These are phyloP conservation scores for Nannochloropsis salina DNA, from an alignment of 108 stramenopile genomes.

Conservation along the genomic window DNA sequence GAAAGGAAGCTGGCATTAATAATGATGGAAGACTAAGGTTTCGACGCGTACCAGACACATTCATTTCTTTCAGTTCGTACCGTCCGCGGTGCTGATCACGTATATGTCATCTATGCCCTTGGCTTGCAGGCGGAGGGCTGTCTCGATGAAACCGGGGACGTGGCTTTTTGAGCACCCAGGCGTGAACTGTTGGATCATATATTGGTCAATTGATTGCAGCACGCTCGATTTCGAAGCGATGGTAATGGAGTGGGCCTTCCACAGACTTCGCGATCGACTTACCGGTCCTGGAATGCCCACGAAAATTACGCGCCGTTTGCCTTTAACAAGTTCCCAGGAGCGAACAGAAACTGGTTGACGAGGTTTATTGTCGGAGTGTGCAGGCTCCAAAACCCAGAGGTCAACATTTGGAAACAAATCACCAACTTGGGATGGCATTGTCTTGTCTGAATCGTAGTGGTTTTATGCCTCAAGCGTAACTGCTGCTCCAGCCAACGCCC, in stretches of 20 bases:
- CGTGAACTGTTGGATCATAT: not conserved
- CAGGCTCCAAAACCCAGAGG: not conserved
- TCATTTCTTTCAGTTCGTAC: not conserved
- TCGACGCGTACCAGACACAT: not conserved
- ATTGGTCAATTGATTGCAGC: no score
- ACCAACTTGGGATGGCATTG: not conserved
- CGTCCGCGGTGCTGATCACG: conserved; percentile 12
- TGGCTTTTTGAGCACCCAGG: conserved; percentile 10
- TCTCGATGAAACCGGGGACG: not conserved
- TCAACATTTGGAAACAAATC: not conserved
- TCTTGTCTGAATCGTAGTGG: no score
- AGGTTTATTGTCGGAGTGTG: not conserved
- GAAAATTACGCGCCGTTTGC: conserved; percentile 1
- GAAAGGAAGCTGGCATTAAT: not conserved
- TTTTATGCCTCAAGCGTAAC: no score
- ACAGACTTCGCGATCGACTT: not conserved
- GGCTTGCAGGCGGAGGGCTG: not conserved
- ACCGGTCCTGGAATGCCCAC: conserved; percentile 19
- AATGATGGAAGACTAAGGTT: not conserved
- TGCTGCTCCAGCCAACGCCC: no score
- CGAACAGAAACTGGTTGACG: not conserved
- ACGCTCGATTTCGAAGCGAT: no score
- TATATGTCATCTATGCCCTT: not conserved
- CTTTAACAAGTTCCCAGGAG: not conserved
- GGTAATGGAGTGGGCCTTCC: no score